A percentile compares a stretch with the other conserved stretches of the same genome.
phyloP scores from a whole-genome alignment of 345 rosid species.

The Noccaea caerulescens region DNA sequence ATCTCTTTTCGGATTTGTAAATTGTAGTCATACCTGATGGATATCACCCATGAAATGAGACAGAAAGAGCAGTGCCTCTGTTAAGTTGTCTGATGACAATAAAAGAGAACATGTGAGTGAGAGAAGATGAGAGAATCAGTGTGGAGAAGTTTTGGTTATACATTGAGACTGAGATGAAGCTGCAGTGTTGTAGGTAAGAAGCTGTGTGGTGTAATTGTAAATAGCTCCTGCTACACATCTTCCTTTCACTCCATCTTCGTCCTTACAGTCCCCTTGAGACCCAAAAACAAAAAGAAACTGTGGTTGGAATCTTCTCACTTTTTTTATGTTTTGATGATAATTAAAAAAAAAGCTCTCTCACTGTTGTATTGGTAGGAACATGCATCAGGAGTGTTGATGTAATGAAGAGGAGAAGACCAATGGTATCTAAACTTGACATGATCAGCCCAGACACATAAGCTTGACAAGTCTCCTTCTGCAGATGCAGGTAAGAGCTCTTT shows the following conservation, averaged over 20 bases:
- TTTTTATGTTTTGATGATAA: background rate
- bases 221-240: slow-evolving; percentile 93
- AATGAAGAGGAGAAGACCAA: slow-evolving; percentile 82
- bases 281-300: slow-evolving; percentile 2
- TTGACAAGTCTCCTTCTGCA: slow-evolving; percentile 66
- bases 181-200: slow-evolving; percentile 56
- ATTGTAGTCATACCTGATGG: slow-evolving; percentile 62
- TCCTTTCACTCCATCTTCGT: slow-evolving; percentile 59
- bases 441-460: slow-evolving; percentile 79
- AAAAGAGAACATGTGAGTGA: slow-evolving; percentile 5
- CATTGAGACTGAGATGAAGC: slow-evolving; percentile 53
- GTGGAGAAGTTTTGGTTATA: slow-evolving; percentile 34
- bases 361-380: slow-evolving; percentile 65
- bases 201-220: slow-evolving; percentile 88
- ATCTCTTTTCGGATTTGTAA: background rate
- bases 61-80: slow-evolving; percentile 86
- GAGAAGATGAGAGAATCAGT: background rate
- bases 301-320: slow-evolving; percentile 6
- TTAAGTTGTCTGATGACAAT: slow-evolving; percentile 66
- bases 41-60: slow-evolving; percentile 91
- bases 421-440: slow-evolving; percentile 63
- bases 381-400: slow-evolving; percentile 70
- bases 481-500: slow-evolving; percentile 60
- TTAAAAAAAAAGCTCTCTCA: slow-evolving; percentile 36
- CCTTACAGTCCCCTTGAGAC: slow-evolving; percentile 82